Evolutionary conservation across 352 stramenopile species (phyloP), one percentile per base, ranked within the genome.

Genomic region (Blastocystis sp.): DNA sequence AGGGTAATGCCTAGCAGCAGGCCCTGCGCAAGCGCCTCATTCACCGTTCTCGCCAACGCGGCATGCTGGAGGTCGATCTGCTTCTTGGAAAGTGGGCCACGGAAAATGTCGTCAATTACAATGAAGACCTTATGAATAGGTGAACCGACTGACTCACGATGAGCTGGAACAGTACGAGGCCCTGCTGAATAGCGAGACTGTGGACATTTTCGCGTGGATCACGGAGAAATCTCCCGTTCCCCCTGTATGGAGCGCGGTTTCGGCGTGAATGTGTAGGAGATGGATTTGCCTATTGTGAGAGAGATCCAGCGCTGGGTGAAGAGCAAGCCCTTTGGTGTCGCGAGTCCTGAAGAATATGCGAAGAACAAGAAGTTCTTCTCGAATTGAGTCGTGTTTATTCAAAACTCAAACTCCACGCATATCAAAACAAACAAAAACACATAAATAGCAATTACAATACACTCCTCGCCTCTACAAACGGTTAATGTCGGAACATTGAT

Each of bases 321-420:
- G 24, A 77, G 62, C 45, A 77, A 74, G 62, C 77, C 77, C 0
- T 87, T 87, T 43, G 77, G 77, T 48, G 40, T 54, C 52, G 77
- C 77, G 10, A 77, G 65, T 87, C 77, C 77, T 19, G 65, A 87
- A 40, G 65, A 87, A n/a, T 87, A 87, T 69, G 77, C 77, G 6
- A 77, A 87, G 65, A 77, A 87, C 19, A 87, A 87, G 77, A n/a
- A 87, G 42, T 87, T 87, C 59, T 87, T 87, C 61, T 77, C 77
- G 24, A 87, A 87, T 87, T 87, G n/a, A 74, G 45, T 45, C 59
- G 45, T 78, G 61, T 77, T 60, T 59, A 2, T 57, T 3, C 24
- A 24, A 1, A 42, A 61, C 28, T 76, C 28, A 70, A 24, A 76
- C 2, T 76, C 57, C 24, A 63, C 17, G 24, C 19, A 1, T 63